Evolutionary conservation across 225 moss, liverwort and hornwort species (phyloP).

Genomic region (Marchantia polymorpha): DNA sequence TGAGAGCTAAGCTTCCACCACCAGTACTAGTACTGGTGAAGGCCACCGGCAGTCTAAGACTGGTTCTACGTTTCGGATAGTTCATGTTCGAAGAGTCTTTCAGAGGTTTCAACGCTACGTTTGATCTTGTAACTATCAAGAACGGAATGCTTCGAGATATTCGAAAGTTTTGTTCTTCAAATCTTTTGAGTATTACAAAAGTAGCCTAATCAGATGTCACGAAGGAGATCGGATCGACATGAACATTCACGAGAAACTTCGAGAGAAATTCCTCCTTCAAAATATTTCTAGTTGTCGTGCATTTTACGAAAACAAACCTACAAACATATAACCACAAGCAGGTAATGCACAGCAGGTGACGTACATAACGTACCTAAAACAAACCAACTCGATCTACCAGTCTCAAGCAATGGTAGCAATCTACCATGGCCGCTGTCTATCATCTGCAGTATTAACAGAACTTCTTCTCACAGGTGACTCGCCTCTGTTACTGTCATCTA

Average conservation of each 20-base stretch:
- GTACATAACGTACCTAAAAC: slow-evolving; percentile 50
- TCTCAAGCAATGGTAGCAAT: slow-evolving; percentile 45
- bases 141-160: slow-evolving; percentile 60
- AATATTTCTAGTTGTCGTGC: too few species aligned
- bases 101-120: slow-evolving; percentile 61
- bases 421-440: slow-evolving; percentile 14
- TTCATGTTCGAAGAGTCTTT: slow-evolving; percentile 59
- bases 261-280: too few species aligned
- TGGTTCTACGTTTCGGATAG: slow-evolving; percentile 74
- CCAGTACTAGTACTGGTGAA: slow-evolving; percentile 67
- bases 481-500: not conserved
- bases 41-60: slow-evolving; percentile 70
- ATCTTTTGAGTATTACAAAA: too few species aligned
- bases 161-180: slow-evolving; percentile 70
- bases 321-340: too few species aligned
- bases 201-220: not conserved
- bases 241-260: not conserved
- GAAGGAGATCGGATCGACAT: not conserved
- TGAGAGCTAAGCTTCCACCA: slow-evolving; percentile 38
- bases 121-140: slow-evolving; percentile 48
- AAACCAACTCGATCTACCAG: slow-evolving; percentile 78
- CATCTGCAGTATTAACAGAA: slow-evolving; percentile 30
- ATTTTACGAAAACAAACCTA: too few species aligned
- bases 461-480: slow-evolving; percentile 34
- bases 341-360: not conserved